Percentiles rank a stretch among this genome's conserved stretches.
These are phyloP conservation scores for Endothia cerciana DNA, from an alignment of 2,329 filamentous ascomycete species.

Conservation along the genomic window DNA sequence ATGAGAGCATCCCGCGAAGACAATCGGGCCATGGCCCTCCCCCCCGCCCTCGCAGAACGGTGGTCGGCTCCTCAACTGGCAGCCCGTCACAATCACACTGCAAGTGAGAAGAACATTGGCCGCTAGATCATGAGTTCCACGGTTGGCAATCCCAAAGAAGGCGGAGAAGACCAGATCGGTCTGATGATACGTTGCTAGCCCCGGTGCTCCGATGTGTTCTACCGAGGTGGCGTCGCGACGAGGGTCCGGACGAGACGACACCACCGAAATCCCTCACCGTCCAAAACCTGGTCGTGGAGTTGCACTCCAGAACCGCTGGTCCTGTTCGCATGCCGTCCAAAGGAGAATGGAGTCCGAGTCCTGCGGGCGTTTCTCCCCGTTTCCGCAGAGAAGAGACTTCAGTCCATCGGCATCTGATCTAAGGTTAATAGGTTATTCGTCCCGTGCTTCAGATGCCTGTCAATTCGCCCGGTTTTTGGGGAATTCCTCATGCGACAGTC, in stretches of 20 bases:
- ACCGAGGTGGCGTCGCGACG: constrained; percentile 9
- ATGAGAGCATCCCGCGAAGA: neutral
- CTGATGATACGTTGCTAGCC: neutral
- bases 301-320: constrained; percentile 7
- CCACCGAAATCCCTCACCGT: neutral
- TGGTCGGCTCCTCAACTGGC: neutral
- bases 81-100: constrained; percentile 2
- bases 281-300: neutral
- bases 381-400: neutral
- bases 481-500: constrained; percentile 23
- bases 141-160: neutral
- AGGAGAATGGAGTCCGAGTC: neutral
- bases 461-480: neutral
- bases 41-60: too few relatives aligned
- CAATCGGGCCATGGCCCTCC: neutral
- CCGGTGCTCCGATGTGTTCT: constrained; percentile 3
- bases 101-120: neutral
- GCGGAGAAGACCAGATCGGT: neutral
- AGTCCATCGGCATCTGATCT: constrained; percentile 13
- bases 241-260: constrained; percentile 19
- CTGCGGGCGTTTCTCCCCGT: neutral
- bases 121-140: neutral
- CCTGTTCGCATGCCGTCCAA: neutral
- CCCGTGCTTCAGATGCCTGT: constrained; percentile 17
- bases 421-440: constrained; percentile 15